These are phyloP conservation scores for Gnetum montanum DNA, from an alignment of 75 land plant species.

Conservation along the genomic window DNA sequence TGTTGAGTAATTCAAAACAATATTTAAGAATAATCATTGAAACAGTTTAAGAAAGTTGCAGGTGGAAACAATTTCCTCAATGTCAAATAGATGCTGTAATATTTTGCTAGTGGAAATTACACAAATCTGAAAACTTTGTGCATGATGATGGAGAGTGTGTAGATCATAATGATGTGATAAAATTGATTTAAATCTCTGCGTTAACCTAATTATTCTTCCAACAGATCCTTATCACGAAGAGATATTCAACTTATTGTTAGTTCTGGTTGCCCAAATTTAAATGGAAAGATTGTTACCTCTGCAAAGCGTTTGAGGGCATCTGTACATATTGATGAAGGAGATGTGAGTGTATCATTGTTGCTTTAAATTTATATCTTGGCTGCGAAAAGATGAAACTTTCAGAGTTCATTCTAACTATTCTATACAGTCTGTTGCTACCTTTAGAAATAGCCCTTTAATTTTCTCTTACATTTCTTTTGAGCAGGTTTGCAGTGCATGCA, in stretches of 20 bases:
- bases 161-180: not conserved
- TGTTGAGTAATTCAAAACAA: too few species aligned
- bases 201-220: not conserved
- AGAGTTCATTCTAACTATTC: not conserved
- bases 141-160: not conserved
- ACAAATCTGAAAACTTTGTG: not conserved
- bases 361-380: not conserved
- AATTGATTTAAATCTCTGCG: not conserved
- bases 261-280: slow-evolving; percentile 81
- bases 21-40: too few species aligned
- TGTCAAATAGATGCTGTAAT: too few species aligned
- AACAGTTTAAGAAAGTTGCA: too few species aligned
- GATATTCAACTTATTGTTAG: slow-evolving; percentile 41
- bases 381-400: not conserved
- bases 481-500: slow-evolving; percentile 83
- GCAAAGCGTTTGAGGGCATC: slow-evolving; percentile 77
- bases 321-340: slow-evolving; percentile 65
- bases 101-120: too few species aligned
- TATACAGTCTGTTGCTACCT: not conserved
- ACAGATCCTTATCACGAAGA: slow-evolving; percentile 56
- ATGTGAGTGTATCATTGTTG: slow-evolving; percentile 44
- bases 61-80: too few species aligned
- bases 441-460: not conserved
- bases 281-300: slow-evolving; percentile 85
- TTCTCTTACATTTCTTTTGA: not conserved